A percentile compares a stretch with the other conserved stretches of the same genome.
Conservation (phyloP, 805 yeast genomes). For the Pichia insulana region DNA sequence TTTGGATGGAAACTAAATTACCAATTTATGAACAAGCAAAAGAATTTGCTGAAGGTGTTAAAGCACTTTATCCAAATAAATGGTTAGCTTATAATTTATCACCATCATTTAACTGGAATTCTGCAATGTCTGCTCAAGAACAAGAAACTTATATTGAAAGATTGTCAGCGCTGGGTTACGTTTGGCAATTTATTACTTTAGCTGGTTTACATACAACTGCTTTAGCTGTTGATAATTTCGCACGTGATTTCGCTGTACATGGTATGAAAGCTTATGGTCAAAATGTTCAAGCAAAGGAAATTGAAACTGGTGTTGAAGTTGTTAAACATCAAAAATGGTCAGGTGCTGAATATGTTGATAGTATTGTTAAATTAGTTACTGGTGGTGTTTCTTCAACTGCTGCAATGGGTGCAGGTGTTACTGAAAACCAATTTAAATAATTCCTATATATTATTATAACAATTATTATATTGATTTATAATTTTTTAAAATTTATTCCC, state of each 20-base stretch:
- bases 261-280: constrained; percentile 97
- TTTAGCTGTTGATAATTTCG: constrained; percentile 77
- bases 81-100: constrained; percentile 97
- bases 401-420: constrained; percentile 98
- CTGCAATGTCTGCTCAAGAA: constrained; percentile 79
- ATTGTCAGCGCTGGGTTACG: constrained; percentile 81
- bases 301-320: constrained; percentile 83
- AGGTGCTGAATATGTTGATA: constrained; percentile 94
- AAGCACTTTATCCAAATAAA: constrained; percentile 71
- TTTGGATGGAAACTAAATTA: constrained; percentile 97
- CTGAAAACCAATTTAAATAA: constrained; percentile 85
- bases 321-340: constrained; percentile 99
- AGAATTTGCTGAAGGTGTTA: constrained; percentile 90
- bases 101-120: constrained; percentile 97
- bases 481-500: not conserved
- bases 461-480: not conserved
- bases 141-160: constrained; percentile 86
- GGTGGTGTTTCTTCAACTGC: constrained; percentile 95
- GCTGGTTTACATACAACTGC: constrained; percentile 97
- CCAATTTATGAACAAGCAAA: constrained; percentile 91
- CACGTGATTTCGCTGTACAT: constrained; percentile 63
- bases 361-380: constrained; percentile 77
- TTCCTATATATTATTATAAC: not conserved
- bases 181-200: constrained; percentile 95
- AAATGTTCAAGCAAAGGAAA: constrained; percentile 78